phyloP scores from a whole-genome alignment of 495 filamentous ascomycete genomes.

The Aspergillus saccharolyticus region DNA sequence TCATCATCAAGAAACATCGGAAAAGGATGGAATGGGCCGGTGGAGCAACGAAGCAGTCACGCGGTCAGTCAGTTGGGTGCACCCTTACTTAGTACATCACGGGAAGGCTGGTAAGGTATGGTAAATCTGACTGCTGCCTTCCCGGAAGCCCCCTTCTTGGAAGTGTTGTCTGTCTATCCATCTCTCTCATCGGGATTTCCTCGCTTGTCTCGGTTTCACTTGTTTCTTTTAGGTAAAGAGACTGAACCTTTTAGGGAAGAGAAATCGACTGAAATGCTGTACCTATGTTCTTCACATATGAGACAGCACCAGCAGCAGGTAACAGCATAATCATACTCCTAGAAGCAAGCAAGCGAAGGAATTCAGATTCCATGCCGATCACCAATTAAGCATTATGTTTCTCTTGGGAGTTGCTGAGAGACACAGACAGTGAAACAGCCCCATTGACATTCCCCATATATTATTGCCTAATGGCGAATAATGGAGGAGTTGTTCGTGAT shows the following conservation, averaged over 20 bases:
- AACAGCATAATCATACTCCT: no score
- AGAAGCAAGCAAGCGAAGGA: neutral
- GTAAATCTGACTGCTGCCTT: neutral
- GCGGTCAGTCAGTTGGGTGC: constrained; percentile 10
- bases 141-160: neutral
- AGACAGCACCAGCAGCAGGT: neutral
- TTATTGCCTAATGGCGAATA: neutral
- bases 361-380: neutral
- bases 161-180: neutral
- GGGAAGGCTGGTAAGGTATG: neutral
- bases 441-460: neutral
- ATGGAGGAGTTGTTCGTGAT: neutral
- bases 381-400: neutral
- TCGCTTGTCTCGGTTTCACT: constrained; percentile 6
- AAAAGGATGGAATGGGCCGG: constrained; percentile 11
- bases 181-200: neutral
- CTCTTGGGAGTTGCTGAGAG: neutral
- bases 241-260: neutral
- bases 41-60: constrained; percentile 16
- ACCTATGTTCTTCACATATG: neutral
- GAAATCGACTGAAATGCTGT: neutral
- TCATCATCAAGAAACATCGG: neutral
- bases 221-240: neutral
- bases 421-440: neutral
- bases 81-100: constrained; percentile 11